Base-by-base conservation (phyloP, 2,329 filamentous ascomycete species). In the Cadophora sp. region DNA sequence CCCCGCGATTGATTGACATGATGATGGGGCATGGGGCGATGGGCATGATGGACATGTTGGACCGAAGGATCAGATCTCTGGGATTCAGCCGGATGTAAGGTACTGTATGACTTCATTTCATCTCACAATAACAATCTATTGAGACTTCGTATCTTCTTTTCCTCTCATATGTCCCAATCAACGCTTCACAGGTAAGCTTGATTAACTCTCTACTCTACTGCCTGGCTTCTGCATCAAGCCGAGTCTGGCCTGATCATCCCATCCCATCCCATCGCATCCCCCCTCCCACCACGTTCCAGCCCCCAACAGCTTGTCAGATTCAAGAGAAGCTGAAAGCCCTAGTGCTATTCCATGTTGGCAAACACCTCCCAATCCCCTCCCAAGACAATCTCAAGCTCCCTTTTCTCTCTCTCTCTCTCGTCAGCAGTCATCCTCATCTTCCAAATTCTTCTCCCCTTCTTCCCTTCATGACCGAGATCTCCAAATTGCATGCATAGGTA, bases 221-320 rank as follows among this genome's bases (percentile, higher is more conserved):
- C 4, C 48, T 51, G 48, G 48, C 22, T 30, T 56, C 30, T 56
- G 51, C 48, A 56, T 50, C 51, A 30, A 30, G 27, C 1, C 45
- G 33, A 56, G 51, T 24, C 27, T 14, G 16, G 16, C 18, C 51
- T 39, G 33, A 20, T 30, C 27, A 36, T 39, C 51, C 51, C 51
- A 18, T 33, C 51, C n/a, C 8, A 4, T 11, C 22, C 13, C 36
- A 43, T n/a, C n/a, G n/a, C n/a, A n/a, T 16, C 60, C 41, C 22
- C 9, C 30, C 45, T 48, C n/a, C n/a, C 27, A 48, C n/a, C 41
- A 24, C 18, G 27, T 60, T 65, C 36, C 63, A 60, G 63, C 63
- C 56, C 63, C 56, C 56, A 60, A 60, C 56, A 43, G 56, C 55
- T 60, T 65, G 63, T 60, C 56, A 50, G 53, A 65, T 59, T 59